These are phyloP conservation scores for Clonostachys chloroleuca DNA, from an alignment of 2,329 filamentous ascomycete genomes.

Conservation along the genomic window DNA sequence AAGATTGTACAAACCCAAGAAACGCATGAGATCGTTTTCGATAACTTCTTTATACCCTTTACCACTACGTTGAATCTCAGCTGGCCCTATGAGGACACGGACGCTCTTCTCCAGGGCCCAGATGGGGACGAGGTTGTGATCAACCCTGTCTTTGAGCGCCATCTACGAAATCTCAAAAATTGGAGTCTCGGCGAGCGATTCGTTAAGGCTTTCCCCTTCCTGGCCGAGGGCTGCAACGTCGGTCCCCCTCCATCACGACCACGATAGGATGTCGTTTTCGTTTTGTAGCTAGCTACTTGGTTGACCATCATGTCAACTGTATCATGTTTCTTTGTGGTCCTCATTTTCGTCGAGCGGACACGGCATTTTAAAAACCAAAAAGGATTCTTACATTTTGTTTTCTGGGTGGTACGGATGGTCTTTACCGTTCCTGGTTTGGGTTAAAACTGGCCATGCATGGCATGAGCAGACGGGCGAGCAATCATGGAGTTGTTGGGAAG, in stretches of 20 bases:
- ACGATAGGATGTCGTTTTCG: background rate
- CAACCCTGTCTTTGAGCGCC: conserved; percentile 82
- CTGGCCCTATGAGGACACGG: conserved; percentile 76
- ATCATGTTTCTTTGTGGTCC: background rate
- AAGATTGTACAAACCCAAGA: conserved; percentile 48
- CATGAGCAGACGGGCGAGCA: too few species aligned
- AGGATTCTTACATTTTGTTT: too few species aligned
- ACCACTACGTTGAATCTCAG: conserved; percentile 73
- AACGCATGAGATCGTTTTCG: conserved; percentile 56
- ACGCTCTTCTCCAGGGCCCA: conserved; percentile 59
- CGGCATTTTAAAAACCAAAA: too few species aligned
- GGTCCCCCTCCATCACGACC: conserved; percentile 3
- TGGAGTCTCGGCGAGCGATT: conserved; percentile 77
- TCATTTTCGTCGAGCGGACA: background rate
- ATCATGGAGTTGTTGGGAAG: too few species aligned
- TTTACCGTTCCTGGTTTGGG: too few species aligned
- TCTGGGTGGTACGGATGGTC: too few species aligned
- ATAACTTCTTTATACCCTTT: conserved; percentile 80
- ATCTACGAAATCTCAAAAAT: conserved; percentile 70
- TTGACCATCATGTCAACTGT: background rate
- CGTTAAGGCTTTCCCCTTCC: conserved; percentile 55
- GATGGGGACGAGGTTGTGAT: conserved; percentile 66
- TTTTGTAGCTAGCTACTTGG: background rate
- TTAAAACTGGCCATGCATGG: too few species aligned
- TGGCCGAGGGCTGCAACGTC: conserved; percentile 21